These are phyloP conservation scores for Phaeotremella skinneri DNA, from an alignment of 768 basidiomycete species.

Conservation along the genomic window DNA sequence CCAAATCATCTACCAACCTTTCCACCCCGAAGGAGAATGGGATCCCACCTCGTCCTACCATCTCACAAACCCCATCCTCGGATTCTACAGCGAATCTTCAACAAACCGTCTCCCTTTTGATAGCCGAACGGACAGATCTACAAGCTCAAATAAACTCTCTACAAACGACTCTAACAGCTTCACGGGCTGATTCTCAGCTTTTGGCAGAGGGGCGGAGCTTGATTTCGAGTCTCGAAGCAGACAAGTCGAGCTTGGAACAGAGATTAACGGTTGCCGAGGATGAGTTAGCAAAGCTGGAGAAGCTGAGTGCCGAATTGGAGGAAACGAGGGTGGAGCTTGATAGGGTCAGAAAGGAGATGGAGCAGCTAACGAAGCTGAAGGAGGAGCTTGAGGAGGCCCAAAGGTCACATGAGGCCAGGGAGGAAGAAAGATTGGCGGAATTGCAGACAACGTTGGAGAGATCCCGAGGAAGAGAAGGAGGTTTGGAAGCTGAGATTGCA, in stretches of 20 bases:
- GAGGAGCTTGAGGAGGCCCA: slow-evolving; percentile 12
- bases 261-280: slow-evolving; percentile 10
- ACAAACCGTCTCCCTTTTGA: slow-evolving; percentile 37
- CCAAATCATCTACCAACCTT: not conserved
- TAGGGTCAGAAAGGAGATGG: slow-evolving; percentile 1
- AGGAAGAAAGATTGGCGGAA: slow-evolving; percentile 16
- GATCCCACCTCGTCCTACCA: not conserved
- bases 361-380: slow-evolving; percentile 1
- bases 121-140: slow-evolving; percentile 38
- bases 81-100: slow-evolving; percentile 28
- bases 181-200: slow-evolving; percentile 29
- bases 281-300: slow-evolving; percentile 3
- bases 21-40: slow-evolving; percentile 1
- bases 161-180: slow-evolving; percentile 15
- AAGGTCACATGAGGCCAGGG: slow-evolving; percentile 11
- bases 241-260: slow-evolving; percentile 25
- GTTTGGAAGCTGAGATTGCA: slow-evolving; percentile 43
- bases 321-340: slow-evolving; percentile 9
- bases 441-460: slow-evolving; percentile 25
- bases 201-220: slow-evolving; percentile 34
- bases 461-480: slow-evolving; percentile 29
- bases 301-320: slow-evolving; percentile 10
- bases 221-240: slow-evolving; percentile 35
- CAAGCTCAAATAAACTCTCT: slow-evolving; percentile 31
- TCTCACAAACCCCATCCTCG: slow-evolving; percentile 4